These are phyloP conservation scores for Suillus subluteus DNA, from an alignment of 768 basidiomycete genomes.

Conservation along the genomic window DNA sequence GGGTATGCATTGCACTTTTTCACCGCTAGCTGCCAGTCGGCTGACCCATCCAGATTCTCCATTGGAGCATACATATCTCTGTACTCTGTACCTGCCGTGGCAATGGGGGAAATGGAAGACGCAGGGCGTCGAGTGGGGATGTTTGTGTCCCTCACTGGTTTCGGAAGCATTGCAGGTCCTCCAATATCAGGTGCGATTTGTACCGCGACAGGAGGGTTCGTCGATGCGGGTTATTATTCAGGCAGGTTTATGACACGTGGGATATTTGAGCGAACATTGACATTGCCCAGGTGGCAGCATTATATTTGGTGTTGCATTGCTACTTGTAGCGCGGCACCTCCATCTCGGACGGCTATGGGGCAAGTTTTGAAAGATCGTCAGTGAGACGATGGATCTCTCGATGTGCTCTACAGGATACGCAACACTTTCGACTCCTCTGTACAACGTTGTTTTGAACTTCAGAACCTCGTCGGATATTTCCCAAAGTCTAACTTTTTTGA, in stretches of 20 bases:
- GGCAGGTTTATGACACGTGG: conserved; percentile 20
- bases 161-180: conserved; percentile 69
- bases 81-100: conserved; percentile 57
- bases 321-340: conserved; percentile 45
- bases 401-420: background rate
- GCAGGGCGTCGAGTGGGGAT: conserved; percentile 69
- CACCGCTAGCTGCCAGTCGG: background rate
- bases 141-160: conserved; percentile 58
- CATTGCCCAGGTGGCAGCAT: conserved; percentile 38
- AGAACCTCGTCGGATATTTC: no score
- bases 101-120: conserved; percentile 61
- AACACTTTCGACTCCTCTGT: no score
- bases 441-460: no score
- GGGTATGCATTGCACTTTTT: conserved; percentile 48
- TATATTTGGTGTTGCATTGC: conserved; percentile 43
- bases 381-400: background rate
- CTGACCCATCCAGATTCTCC: conserved; percentile 44
- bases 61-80: conserved; percentile 67
- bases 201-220: conserved; percentile 50
- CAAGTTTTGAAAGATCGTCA: conserved; percentile 23
- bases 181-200: conserved; percentile 77
- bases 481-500: no score
- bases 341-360: conserved; percentile 44
- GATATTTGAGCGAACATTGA: background rate
- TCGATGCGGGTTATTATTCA: conserved; percentile 44